Conservation (phyloP, 768 basidiomycete species). For the Trametopsis cervina region DNA sequence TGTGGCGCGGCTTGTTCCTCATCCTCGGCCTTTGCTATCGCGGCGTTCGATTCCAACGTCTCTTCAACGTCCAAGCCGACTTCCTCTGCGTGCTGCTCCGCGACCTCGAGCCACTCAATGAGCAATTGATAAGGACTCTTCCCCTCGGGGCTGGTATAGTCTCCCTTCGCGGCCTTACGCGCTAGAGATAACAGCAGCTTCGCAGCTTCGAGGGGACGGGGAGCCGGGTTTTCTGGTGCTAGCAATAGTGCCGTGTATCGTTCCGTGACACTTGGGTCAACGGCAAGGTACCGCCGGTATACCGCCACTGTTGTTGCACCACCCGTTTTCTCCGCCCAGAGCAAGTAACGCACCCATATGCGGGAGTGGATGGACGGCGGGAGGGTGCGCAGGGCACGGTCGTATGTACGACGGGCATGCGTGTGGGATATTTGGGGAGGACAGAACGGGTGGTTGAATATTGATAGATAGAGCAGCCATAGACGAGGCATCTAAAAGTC, state of each 20-base stretch:
- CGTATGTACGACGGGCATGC: constrained; percentile 90
- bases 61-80: constrained; percentile 85
- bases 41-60: constrained; percentile 50
- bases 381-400: constrained; percentile 88
- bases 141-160: constrained; percentile 82
- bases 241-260: constrained; percentile 68
- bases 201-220: constrained; percentile 87
- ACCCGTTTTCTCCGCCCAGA: constrained; percentile 84
- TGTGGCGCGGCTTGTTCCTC: constrained; percentile 19
- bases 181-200: constrained; percentile 84
- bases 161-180: constrained; percentile 74
- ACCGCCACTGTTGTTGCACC: constrained; percentile 72
- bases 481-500: constrained; percentile 72
- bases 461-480: constrained; percentile 90
- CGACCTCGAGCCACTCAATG: constrained; percentile 86
- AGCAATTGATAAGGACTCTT: constrained; percentile 95
- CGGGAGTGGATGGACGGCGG: constrained; percentile 88
- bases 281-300: constrained; percentile 83
- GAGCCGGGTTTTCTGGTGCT: constrained; percentile 43
- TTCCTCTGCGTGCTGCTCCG: constrained; percentile 86
- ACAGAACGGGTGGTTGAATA: constrained; percentile 86
- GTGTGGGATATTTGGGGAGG: constrained; percentile 79
- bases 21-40: constrained; percentile 41
- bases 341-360: constrained; percentile 88
- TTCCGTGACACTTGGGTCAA: constrained; percentile 79